These are phyloP conservation scores for Amanita molliuscula DNA, from an alignment of 768 basidiomycete species.

Conservation along the genomic window DNA sequence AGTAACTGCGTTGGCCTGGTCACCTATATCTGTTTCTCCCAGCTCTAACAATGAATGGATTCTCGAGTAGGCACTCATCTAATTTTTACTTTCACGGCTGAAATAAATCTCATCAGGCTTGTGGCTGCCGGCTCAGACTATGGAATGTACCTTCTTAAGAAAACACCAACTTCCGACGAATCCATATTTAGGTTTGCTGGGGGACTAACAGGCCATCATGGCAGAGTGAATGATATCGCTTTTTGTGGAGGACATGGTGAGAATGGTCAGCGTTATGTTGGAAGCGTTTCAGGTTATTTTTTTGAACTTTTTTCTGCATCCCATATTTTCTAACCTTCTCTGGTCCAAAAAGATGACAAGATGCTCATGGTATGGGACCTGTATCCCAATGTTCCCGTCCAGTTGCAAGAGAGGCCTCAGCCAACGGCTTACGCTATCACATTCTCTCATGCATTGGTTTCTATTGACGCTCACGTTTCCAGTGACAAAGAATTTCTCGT, in stretches of 20 bases:
- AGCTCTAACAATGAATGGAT: conserved; percentile 55
- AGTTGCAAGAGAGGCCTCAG: conserved; percentile 30
- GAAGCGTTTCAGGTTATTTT: conserved; percentile 64
- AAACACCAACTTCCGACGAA: conserved; percentile 35
- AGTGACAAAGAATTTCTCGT: conserved; percentile 76
- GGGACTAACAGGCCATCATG: conserved; percentile 74
- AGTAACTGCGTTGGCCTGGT: conserved; percentile 74
- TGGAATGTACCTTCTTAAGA: conserved; percentile 61
- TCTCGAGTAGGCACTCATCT: conserved; percentile 45
- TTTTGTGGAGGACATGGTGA: conserved; percentile 70
- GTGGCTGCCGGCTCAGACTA: conserved; percentile 60
- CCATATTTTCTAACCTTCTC: conserved; percentile 4
- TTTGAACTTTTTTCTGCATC: not conserved
- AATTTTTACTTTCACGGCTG: not conserved
- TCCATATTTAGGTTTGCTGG: conserved; percentile 65
- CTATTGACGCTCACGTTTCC: conserved; percentile 59
- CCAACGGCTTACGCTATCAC: conserved; percentile 71
- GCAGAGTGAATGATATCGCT: conserved; percentile 64
- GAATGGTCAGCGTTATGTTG: conserved; percentile 64
- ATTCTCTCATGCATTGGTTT: conserved; percentile 61
- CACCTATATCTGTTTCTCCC: conserved; percentile 58
- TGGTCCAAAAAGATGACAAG: conserved; percentile 49
- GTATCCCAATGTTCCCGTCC: conserved; percentile 34
- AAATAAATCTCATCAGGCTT: conserved; percentile 35
- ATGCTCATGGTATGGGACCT: conserved; percentile 86